Conservation (phyloP, 805 yeast species). For the Kluyveromyces wickerhamii region DNA sequence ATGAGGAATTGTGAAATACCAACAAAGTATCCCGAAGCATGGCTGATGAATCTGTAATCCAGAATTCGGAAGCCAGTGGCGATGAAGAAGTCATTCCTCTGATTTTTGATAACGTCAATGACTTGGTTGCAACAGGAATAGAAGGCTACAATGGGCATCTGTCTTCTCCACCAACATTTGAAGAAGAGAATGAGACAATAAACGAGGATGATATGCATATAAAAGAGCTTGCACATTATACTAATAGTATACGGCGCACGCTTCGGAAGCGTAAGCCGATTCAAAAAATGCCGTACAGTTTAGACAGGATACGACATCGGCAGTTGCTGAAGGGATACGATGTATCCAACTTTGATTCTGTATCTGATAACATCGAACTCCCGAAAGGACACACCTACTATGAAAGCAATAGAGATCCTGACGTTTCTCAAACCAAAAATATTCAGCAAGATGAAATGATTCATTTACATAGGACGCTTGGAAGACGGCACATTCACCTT, state of each 20-base stretch:
- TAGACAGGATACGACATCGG: slow-evolving; percentile 27
- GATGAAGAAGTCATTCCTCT: slow-evolving; percentile 1
- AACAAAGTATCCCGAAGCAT: too few relatives aligned
- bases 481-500: slow-evolving; percentile 2
- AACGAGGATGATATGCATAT: not conserved
- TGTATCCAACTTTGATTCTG: slow-evolving; percentile 18
- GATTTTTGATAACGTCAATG: not conserved
- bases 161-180: not conserved
- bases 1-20: too few relatives aligned
- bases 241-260: slow-evolving; percentile 11
- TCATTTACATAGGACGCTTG: slow-evolving; percentile 2
- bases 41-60: slow-evolving; percentile 1
- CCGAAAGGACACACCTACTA: slow-evolving; percentile 8
- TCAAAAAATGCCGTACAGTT: slow-evolving; percentile 30
- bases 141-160: not conserved
- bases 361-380: slow-evolving; percentile 15
- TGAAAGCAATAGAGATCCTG: not conserved
- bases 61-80: slow-evolving; percentile 5
- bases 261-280: slow-evolving; percentile 28
- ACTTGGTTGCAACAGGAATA: not conserved
- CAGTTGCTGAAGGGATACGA: slow-evolving; percentile 26
- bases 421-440: not conserved
- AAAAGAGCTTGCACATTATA: too few relatives aligned
- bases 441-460: not conserved
- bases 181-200: not conserved